Evolutionary conservation across 768 basidiomycete genomes (phyloP), one percentile per base, ranked within the genome.

Genomic region (Auriscalpium vulgare): DNA sequence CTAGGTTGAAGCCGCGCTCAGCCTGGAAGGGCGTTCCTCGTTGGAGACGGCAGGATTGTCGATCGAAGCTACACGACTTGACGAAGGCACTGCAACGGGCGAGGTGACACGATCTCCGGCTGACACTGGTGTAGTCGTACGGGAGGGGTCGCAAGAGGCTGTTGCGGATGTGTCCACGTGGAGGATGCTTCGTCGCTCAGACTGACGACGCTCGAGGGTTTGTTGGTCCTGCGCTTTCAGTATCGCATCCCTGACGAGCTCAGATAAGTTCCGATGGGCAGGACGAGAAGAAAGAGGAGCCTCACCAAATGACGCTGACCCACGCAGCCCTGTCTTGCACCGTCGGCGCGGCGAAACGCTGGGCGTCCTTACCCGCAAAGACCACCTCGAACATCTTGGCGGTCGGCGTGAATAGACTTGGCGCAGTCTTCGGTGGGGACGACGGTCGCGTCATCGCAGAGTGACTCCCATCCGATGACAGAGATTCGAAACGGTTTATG

Each of bases 271-370:
- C 29, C 29, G 29, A 29, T 21, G 29, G 2, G 5, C 7, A 5
- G 2, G 29, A 13, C 40, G 38, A 51, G 44, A 46, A 19, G 45
- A 55, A 43, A n/a, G 47, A 35, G 38, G 19, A 8, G 9, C 65
- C 75, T 63, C 66, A 87, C 88, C 88, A 90, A 47, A 89, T 80
- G 3, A 82, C 79, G 62, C 83, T 85, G 50, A 90, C 77, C 88
- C 88, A 90, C 9, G 76, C 77, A 4, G 85, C 86, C 51, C 88
- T 74, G 55, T 86, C 85, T 56, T 78, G 75, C 29, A 81, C 77
- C 19, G 81, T 81, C 10, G 71, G 66, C 2, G 79, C 81, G 0
- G 84, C 87, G 65, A 90, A 87, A 54, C 74, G 79, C 64, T 87
- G 83, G 53, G 68, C 72, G 4, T 68, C 68, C 21, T 72, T 68